Evolutionary conservation across 768 basidiomycete species (phyloP).

Genomic region (Coprinopsis marcescibilis): DNA sequence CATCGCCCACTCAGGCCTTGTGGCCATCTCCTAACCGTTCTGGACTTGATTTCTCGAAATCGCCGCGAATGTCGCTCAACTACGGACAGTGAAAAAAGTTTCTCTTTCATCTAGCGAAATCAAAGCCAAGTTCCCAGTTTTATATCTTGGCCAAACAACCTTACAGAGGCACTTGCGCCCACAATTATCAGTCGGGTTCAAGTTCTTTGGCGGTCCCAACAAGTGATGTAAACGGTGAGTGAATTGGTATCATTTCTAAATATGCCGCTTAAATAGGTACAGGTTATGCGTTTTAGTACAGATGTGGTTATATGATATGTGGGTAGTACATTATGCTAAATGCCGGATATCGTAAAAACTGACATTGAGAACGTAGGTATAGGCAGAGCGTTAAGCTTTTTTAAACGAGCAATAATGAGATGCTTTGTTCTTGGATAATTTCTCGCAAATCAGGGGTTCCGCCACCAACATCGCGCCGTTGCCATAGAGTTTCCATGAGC

Average conservation of each 20-base stretch:
- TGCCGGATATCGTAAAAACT: neutral
- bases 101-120: too few relatives aligned
- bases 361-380: neutral
- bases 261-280: neutral
- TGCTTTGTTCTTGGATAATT: conserved; percentile 43
- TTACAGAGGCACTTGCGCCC: neutral
- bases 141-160: too few relatives aligned
- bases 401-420: conserved; percentile 50
- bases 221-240: neutral
- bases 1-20: conserved; percentile 2
- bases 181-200: neutral
- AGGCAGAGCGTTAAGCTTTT: neutral
- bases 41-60: neutral
- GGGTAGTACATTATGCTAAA: conserved; percentile 1
- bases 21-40: neutral
- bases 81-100: too few relatives aligned
- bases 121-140: too few relatives aligned
- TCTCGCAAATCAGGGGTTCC: conserved; percentile 57
- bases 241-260: neutral
- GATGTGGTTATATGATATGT: neutral
- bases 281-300: conserved; percentile 4
- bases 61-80: neutral
- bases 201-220: neutral
- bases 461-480: conserved; percentile 52
- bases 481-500: conserved; percentile 68